These are phyloP conservation scores for Thelonectria rubi DNA, from an alignment of 2,329 filamentous ascomycete genomes.

Conservation along the genomic window DNA sequence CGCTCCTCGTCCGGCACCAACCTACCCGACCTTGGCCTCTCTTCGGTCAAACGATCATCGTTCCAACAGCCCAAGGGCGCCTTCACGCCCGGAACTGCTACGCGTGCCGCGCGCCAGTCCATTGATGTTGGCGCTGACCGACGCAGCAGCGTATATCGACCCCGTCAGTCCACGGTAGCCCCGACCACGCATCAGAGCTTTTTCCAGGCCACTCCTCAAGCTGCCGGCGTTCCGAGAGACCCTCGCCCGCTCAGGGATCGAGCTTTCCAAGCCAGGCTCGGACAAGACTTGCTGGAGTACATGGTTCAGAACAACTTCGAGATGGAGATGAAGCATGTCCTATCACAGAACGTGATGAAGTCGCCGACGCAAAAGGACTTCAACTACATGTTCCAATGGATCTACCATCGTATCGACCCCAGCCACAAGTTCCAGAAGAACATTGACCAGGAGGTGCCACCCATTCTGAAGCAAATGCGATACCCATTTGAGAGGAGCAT, in stretches of 20 bases:
- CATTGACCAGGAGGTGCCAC: slow-evolving; percentile 94
- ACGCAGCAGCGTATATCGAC: slow-evolving; percentile 83
- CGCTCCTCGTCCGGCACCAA: slow-evolving; percentile 85
- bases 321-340: slow-evolving; percentile 93
- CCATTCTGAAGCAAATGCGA: slow-evolving; percentile 89
- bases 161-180: slow-evolving; percentile 73
- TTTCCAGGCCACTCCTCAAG: slow-evolving; percentile 85
- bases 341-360: slow-evolving; percentile 91
- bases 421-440: slow-evolving; percentile 92
- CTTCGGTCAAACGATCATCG: slow-evolving; percentile 85
- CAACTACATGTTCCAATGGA: slow-evolving; percentile 96
- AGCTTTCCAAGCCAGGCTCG: slow-evolving; percentile 81
- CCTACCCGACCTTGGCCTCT: slow-evolving; percentile 80
- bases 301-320: slow-evolving; percentile 95
- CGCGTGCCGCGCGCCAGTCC: slow-evolving; percentile 52
- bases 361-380: slow-evolving; percentile 99
- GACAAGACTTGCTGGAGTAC: slow-evolving; percentile 90
- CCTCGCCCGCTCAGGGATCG: slow-evolving; percentile 87
- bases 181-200: slow-evolving; percentile 87
- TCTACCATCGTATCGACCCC: slow-evolving; percentile 95
- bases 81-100: slow-evolving; percentile 62
- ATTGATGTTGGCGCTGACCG: slow-evolving; percentile 58
- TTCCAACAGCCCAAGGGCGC: slow-evolving; percentile 79
- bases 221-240: slow-evolving; percentile 84
- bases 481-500: slow-evolving; percentile 97